Evolutionary conservation across 2,329 filamentous ascomycete species (phyloP).

Genomic region (Calonectria pauciramosa): DNA sequence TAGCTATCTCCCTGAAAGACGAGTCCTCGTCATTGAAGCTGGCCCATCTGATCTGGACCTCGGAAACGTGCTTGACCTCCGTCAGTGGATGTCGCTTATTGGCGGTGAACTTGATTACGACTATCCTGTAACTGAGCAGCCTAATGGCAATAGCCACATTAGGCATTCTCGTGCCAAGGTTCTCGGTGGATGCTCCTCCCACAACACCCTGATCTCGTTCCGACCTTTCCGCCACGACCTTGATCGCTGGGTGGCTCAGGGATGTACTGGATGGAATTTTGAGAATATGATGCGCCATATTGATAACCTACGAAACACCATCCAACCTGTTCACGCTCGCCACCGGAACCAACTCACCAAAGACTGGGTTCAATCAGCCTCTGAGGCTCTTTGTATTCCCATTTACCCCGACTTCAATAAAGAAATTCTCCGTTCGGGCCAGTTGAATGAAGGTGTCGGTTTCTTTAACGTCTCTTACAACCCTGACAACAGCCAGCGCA

Average conservation of each 20-base stretch:
- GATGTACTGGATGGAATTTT: constrained; percentile 84
- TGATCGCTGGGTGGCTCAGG: constrained; percentile 80
- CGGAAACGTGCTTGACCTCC: constrained; percentile 82
- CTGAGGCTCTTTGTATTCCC: not conserved
- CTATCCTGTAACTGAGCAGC: constrained; percentile 83
- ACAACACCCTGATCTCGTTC: constrained; percentile 89
- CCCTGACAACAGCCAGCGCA: not conserved
- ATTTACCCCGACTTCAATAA: not conserved
- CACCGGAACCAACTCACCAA: not conserved
- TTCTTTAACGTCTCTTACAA: not conserved
- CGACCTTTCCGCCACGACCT: constrained; percentile 85
- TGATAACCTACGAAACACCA: constrained; percentile 72
- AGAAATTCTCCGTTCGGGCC: not conserved
- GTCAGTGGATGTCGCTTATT: constrained; percentile 83
- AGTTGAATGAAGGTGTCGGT: not conserved
- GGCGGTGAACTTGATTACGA: constrained; percentile 87
- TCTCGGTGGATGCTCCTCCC: constrained; percentile 86
- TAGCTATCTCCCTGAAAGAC: constrained; percentile 46
- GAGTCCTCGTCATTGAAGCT: constrained; percentile 81
- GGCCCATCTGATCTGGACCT: constrained; percentile 86
- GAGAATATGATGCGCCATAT: constrained; percentile 80
- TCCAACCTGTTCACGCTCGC: not conserved
- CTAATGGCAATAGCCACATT: constrained; percentile 82
- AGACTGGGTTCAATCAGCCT: not conserved
- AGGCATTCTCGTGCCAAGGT: constrained; percentile 87